phyloP scores from a whole-genome alignment of 1,139 yeast genomes.

The Tardiomyces depauwii region DNA sequence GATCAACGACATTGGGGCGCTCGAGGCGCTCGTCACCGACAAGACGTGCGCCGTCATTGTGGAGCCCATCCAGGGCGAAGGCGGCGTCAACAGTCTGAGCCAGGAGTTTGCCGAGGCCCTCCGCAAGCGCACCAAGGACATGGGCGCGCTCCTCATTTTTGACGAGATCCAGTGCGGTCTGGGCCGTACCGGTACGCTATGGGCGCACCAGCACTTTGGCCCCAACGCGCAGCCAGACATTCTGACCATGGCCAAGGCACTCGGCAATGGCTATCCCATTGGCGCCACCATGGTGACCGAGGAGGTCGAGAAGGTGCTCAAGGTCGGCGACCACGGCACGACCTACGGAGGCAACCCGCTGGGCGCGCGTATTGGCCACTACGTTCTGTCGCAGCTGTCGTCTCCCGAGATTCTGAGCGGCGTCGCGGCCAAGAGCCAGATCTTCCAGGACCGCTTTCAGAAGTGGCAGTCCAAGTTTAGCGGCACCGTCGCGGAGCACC shows the following conservation, averaged over 20 bases:
- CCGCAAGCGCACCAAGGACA: conserved; percentile 54
- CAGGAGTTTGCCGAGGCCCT: conserved; percentile 54
- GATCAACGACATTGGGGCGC: conserved; percentile 47
- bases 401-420: conserved; percentile 45
- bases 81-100: conserved; percentile 70
- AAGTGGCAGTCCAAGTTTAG: conserved; percentile 47
- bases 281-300: conserved; percentile 89
- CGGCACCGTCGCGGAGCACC: conserved; percentile 48
- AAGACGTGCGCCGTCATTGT: conserved; percentile 87
- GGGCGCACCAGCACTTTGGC: conserved; percentile 81
- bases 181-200: conserved; percentile 82
- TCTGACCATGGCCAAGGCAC: conserved; percentile 86
- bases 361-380: conserved; percentile 70
- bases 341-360: conserved; percentile 97
- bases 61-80: conserved; percentile 98
- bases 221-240: conserved; percentile 86
- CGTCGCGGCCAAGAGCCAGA: conserved; percentile 49
- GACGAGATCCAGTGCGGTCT: conserved; percentile 97
- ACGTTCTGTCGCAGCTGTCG: conserved; percentile 60
- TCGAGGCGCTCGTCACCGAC: conserved; percentile 48
- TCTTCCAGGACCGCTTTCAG: conserved; percentile 40
- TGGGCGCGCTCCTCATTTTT: conserved; percentile 68
- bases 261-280: conserved; percentile 96
- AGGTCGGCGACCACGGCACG: conserved; percentile 95
- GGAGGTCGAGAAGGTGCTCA: conserved; percentile 55